phyloP scores from a whole-genome alignment of 2,329 filamentous ascomycete genomes.

The Sclerotinia glacialis region DNA sequence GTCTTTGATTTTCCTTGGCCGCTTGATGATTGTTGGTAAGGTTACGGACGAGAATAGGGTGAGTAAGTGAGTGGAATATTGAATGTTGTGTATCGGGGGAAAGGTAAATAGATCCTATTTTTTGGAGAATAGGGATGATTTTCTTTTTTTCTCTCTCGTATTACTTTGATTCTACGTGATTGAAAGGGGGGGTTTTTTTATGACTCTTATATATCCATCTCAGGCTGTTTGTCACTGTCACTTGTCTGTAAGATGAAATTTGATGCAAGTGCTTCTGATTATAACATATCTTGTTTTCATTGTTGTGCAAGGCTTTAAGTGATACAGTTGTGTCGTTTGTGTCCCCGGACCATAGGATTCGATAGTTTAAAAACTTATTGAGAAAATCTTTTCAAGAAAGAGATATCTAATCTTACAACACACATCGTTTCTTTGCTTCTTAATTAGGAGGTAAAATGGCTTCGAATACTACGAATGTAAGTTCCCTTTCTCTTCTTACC shows the following conservation, averaged over 20 bases:
- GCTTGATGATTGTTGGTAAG: background rate
- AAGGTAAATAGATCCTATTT: background rate
- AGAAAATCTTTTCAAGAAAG: background rate
- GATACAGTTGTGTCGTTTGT: background rate
- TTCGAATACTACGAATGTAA: background rate
- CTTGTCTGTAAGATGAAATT: background rate
- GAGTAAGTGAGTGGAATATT: background rate
- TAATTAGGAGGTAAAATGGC: background rate
- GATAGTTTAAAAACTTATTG: background rate
- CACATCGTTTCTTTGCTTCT: background rate
- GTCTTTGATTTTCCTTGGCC: background rate
- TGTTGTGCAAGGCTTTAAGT: background rate
- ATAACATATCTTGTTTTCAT: background rate
- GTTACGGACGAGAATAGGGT: background rate
- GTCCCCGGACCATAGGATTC: background rate
- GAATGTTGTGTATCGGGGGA: slow-evolving; percentile 7
- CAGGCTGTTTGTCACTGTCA: background rate
- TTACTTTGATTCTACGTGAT: background rate
- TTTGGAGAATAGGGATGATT: no score
- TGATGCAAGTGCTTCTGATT: background rate
- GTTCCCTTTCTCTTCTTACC: background rate
- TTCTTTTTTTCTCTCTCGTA: background rate
- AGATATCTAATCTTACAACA: background rate
- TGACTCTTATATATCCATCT: background rate
- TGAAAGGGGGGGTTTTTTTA: background rate